Evolutionary conservation across 495 filamentous ascomycete species (phyloP).

Genomic region (Penicillium coprophilum): DNA sequence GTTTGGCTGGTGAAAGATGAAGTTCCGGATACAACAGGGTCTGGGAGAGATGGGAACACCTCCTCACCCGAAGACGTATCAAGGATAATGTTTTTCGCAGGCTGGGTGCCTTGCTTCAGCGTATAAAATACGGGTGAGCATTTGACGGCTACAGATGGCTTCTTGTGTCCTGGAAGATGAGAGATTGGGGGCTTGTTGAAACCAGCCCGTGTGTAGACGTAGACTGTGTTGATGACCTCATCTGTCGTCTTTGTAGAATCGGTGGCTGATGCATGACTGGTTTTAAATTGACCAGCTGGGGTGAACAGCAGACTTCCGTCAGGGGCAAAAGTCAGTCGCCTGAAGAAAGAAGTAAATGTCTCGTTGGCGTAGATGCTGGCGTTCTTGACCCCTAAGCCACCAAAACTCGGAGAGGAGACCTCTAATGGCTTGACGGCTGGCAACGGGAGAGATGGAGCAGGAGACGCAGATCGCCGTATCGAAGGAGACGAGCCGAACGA

Average conservation of each 20-base stretch:
- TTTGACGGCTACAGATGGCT: slow-evolving; percentile 92
- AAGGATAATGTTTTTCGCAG: slow-evolving; percentile 86
- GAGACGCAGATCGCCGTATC: slow-evolving; percentile 84
- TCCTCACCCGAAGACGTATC: slow-evolving; percentile 90
- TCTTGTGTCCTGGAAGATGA: slow-evolving; percentile 97
- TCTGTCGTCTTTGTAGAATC: slow-evolving; percentile 73
- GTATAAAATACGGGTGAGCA: slow-evolving; percentile 92
- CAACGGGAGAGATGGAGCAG: slow-evolving; percentile 90
- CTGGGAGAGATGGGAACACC: slow-evolving; percentile 76
- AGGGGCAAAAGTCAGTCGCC: slow-evolving; percentile 88
- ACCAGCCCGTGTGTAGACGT: slow-evolving; percentile 94
- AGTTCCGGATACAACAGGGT: slow-evolving; percentile 67
- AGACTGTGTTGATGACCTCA: slow-evolving; percentile 94
- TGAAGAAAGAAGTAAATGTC: slow-evolving; percentile 95
- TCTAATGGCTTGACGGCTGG: slow-evolving; percentile 97
- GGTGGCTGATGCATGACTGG: slow-evolving; percentile 61
- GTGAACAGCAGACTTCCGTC: slow-evolving; percentile 95
- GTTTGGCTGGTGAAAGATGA: slow-evolving; percentile 51
- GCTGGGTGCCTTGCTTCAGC: slow-evolving; percentile 62
- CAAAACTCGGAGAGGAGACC: slow-evolving; percentile 69
- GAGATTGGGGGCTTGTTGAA: slow-evolving; percentile 97
- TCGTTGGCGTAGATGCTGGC: slow-evolving; percentile 95
- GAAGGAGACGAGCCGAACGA: slow-evolving; percentile 91
- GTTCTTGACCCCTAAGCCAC: slow-evolving; percentile 70
- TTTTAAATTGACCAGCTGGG: slow-evolving; percentile 93